phyloP scores from a whole-genome alignment of 2,329 filamentous ascomycete genomes.

The Colletotrichum sp. region DNA sequence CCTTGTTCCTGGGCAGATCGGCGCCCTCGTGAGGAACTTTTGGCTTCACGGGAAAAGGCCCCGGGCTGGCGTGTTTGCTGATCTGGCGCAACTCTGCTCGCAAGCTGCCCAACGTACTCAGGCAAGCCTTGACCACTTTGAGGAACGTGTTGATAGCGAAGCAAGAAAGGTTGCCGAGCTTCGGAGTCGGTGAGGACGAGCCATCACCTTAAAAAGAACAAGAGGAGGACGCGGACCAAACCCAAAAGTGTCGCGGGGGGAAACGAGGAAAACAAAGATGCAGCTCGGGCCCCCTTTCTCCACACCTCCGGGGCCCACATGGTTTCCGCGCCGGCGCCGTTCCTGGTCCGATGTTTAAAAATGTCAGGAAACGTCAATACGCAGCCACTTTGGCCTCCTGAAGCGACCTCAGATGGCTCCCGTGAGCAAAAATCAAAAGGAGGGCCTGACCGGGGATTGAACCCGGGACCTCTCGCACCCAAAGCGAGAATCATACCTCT shows the following conservation, averaged over 20 bases:
- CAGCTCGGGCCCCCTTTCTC: neutral
- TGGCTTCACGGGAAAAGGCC: neutral
- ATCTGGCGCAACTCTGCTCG: neutral
- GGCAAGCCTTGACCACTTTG: neutral
- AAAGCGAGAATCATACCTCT: slow-evolving; percentile 40
- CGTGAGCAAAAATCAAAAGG: neutral
- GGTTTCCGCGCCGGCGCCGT: neutral
- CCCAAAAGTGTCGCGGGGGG: neutral
- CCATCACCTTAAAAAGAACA: neutral
- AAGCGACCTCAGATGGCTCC: neutral
- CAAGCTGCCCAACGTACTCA: neutral
- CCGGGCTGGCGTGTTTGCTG: neutral
- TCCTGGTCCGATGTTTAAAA: neutral
- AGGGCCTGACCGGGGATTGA: slow-evolving; percentile 30
- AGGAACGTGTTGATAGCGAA: neutral
- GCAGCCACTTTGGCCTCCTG: neutral
- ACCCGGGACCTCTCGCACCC: slow-evolving; percentile 39
- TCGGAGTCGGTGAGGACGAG: neutral
- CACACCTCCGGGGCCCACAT: neutral
- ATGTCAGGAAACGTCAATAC: neutral
- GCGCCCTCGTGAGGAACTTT: neutral
- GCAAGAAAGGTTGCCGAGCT: neutral
- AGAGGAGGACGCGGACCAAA: neutral
- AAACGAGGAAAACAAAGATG: neutral
- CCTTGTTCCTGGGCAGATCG: neutral